A percentile compares a stretch with the other conserved stretches of the same genome.
These are phyloP conservation scores for Tricharina praecox DNA, from an alignment of 495 filamentous ascomycete genomes.

Conservation along the genomic window DNA sequence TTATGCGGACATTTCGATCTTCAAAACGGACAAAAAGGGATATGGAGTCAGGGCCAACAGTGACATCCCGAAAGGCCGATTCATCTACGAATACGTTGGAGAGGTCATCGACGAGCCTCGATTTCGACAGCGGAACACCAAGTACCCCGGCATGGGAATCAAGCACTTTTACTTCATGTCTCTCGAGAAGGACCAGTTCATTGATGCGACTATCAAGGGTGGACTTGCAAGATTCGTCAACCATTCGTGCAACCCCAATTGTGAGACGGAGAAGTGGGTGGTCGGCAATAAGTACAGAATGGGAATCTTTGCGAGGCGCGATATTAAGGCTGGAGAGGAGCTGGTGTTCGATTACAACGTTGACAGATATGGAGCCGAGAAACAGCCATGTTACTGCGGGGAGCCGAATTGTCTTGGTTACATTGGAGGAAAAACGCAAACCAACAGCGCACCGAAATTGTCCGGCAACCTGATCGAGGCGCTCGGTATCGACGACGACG, in stretches of 20 bases:
- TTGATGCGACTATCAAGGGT: conserved; percentile 93
- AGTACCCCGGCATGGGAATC: conserved; percentile 90
- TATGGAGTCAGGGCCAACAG: conserved; percentile 73
- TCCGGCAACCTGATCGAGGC: conserved; percentile 84
- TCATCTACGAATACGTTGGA: conserved; percentile 96
- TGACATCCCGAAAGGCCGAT: conserved; percentile 61
- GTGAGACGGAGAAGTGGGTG: conserved; percentile 99
- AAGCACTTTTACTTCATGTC: conserved; percentile 99
- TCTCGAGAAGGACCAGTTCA: conserved; percentile 85
- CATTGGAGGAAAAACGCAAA: conserved; percentile 95
- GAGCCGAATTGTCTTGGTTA: conserved; percentile 91
- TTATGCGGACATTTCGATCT: conserved; percentile 81
- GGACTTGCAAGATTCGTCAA: conserved; percentile 97
- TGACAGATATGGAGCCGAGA: conserved; percentile 90
- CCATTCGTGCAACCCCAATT: conserved; percentile 97
- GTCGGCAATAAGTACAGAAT: conserved; percentile 96
- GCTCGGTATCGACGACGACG: conserved; percentile 75
- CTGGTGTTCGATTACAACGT: conserved; percentile 99
- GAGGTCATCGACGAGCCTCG: conserved; percentile 88
- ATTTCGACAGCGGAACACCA: conserved; percentile 72
- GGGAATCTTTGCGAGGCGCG: conserved; percentile 90
- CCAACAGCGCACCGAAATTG: conserved; percentile 82
- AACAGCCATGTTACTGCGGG: conserved; percentile 90
- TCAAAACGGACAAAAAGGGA: conserved; percentile 95
- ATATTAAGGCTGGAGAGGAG: conserved; percentile 78